A percentile compares a stretch with the other conserved stretches of the same genome.
Conservation (phyloP, 176 grass and related monocot species). For the Aechmea fasciata region DNA sequence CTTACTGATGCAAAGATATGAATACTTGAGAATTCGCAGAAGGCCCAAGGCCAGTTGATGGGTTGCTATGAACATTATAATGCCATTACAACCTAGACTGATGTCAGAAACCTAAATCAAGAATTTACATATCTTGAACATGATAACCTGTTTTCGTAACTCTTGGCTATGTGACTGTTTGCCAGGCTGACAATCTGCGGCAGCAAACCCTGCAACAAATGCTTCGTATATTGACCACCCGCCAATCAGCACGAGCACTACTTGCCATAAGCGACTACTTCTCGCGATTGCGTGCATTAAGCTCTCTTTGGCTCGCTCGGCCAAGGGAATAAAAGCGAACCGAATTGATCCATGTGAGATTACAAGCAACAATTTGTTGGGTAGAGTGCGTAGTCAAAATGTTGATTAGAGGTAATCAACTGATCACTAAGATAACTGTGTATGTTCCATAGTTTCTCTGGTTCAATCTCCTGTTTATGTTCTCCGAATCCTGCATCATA, state of each 20-base stretch:
- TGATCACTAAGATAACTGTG: background rate
- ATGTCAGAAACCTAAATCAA: background rate
- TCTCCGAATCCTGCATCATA: too few relatives aligned
- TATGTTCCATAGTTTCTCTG: background rate
- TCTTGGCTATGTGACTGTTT: background rate
- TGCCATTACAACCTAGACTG: too few relatives aligned
- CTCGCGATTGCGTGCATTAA: constrained; percentile 34
- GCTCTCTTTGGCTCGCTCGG: constrained; percentile 46
- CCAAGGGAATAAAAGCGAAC: constrained; percentile 18
- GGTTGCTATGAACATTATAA: too few relatives aligned
- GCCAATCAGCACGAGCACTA: constrained; percentile 44
- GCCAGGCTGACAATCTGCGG: constrained; percentile 47
- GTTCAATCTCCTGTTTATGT: background rate
- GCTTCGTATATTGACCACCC: constrained; percentile 29
- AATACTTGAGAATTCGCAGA: too few relatives aligned
- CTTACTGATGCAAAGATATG: too few relatives aligned
- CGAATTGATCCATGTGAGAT: background rate
- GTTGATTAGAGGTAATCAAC: constrained; percentile 4
- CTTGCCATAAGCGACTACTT: constrained; percentile 38
- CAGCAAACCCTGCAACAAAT: constrained; percentile 33
- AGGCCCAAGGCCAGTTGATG: too few relatives aligned
- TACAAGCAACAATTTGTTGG: background rate
- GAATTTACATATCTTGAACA: background rate
- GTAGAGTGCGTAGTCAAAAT: background rate
- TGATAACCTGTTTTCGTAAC: background rate